Base-by-base conservation (phyloP, 192 early-diverging fungal genomes). In the Mortierella claussenii region DNA sequence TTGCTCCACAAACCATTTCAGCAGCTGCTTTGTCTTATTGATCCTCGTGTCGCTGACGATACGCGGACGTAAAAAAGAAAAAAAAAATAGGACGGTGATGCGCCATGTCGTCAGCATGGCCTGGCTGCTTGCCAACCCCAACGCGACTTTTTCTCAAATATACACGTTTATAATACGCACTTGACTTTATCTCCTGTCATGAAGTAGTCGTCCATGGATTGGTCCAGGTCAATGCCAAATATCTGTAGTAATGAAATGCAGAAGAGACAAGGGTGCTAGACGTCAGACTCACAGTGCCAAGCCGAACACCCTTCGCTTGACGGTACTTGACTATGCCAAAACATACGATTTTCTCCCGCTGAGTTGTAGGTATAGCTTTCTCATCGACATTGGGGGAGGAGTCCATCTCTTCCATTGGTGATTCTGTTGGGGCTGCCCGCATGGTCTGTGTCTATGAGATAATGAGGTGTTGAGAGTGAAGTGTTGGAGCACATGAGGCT, bases 1-100 rank as follows among this genome's bases (percentile, higher is more conserved):
- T 37, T 66, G 55, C 4, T 65, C 57, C n/a, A 79, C 66, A 31
- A 65, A 79, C 68, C 78, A 66, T 23, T 67, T 70, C 34, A 79
- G 18, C 10, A 79, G 45, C 42, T 61, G 61, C 45, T 65, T 79
- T 28, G 68, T 66, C 42, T 62, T 50, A 52, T 59, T 69, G 10
- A 79, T 71, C 23, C 78, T 65, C 46, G 78, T 59, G 33, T 62
- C 65, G 28, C 62, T 66, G 44, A 26, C 6, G n/a, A 11, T 40
- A 34, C 13, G 40, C 2, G 28, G 34, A 27, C 5, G 13, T 1
- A 10, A 9, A 46, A 57, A 36, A 55, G 6, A 15, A 62, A 43
- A 3, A 40, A 42, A 57, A 55, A 4, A 15, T 54, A 21, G 31
- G 15, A 46, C 12, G 20, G 37, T 26, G n/a, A n/a, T n/a, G n/a